These are phyloP conservation scores for Rosa hybrid DNA, from an alignment of 331 rosid species.

Conservation along the genomic window DNA sequence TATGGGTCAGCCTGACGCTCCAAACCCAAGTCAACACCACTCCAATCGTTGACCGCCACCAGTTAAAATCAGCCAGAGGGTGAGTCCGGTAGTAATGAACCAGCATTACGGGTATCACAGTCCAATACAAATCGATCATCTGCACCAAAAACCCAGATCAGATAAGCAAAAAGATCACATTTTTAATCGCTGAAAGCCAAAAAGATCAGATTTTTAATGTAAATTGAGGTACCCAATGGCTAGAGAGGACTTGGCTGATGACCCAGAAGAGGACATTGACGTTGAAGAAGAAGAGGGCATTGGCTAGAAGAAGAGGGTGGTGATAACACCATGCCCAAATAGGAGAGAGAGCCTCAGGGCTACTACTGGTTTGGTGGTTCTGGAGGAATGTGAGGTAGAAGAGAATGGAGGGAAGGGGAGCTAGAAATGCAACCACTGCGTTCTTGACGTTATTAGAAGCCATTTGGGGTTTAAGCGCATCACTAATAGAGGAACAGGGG, in stretches of 20 bases:
- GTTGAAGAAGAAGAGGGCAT: conserved; percentile 81
- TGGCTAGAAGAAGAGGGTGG: conserved; percentile 81
- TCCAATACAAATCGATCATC: conserved; percentile 94
- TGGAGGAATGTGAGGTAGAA: conserved; percentile 72
- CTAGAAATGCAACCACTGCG: conserved; percentile 64
- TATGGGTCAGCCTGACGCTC: conserved; percentile 77
- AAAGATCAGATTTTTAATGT: not conserved
- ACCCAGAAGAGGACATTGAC: conserved; percentile 86
- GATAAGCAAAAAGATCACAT: not conserved
- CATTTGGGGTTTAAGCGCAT: not conserved
- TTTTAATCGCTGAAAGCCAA: not conserved
- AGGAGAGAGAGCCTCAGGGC: conserved; percentile 28
- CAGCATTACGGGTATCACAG: conserved; percentile 85
- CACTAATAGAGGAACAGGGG: not conserved
- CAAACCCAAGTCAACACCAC: conserved; percentile 72
- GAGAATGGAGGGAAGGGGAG: conserved; percentile 79
- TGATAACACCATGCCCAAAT: conserved; percentile 76
- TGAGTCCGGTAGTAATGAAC: conserved; percentile 73
- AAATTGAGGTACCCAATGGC: conserved; percentile 69
- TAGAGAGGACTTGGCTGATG: conserved; percentile 64
- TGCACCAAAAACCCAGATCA: conserved; percentile 37
- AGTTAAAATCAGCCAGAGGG: conserved; percentile 59
- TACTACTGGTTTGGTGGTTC: conserved; percentile 30
- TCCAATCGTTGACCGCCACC: conserved; percentile 72
- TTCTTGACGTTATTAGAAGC: conserved; percentile 50